Evolutionary conservation across 164 flowering plant species (phyloP).

Genomic region (Stephania cephalantha): DNA sequence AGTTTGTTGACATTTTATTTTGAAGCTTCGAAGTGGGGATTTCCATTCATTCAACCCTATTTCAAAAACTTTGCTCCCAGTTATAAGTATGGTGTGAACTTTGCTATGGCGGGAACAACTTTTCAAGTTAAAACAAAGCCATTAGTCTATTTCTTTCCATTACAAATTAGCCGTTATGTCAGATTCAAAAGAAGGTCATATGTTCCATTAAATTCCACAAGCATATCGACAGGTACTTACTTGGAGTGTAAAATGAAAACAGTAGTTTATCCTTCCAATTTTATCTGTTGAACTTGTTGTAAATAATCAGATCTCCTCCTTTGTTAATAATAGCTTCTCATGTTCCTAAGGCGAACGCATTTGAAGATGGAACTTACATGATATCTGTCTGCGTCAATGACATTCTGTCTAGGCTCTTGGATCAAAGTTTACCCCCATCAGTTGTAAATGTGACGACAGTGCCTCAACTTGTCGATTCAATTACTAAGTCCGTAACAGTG

Average conservation of each 20-base stretch:
- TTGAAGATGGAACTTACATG: constrained; percentile 19
- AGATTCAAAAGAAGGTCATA: constrained; percentile 18
- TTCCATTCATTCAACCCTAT: constrained; percentile 19
- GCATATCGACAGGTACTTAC: constrained; percentile 4
- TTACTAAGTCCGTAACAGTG: constrained; percentile 19
- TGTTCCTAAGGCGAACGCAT: constrained; percentile 15
- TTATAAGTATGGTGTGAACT: constrained; percentile 20
- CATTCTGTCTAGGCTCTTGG: constrained; percentile 2
- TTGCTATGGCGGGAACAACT: constrained; percentile 21
- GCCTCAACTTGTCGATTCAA: constrained; percentile 16
- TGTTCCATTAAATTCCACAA: constrained; percentile 5
- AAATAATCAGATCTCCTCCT: not conserved
- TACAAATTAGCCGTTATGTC: constrained; percentile 19
- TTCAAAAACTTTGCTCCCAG: constrained; percentile 18
- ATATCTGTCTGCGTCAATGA: constrained; percentile 20
- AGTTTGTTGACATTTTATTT: not conserved
- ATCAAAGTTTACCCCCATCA: constrained; percentile 10
- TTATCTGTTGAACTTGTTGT: not conserved
- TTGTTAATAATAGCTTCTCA: constrained; percentile 6
- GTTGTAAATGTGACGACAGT: constrained; percentile 15
- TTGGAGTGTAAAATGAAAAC: too few relatives aligned
- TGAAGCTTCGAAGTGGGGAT: constrained; percentile 23
- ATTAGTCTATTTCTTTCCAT: constrained; percentile 15
- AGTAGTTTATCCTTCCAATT: not conserved
- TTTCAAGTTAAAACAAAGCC: constrained; percentile 14